phyloP scores from a whole-genome alignment of 2,329 filamentous ascomycete species.

The Dactylonectria estremocensis region DNA sequence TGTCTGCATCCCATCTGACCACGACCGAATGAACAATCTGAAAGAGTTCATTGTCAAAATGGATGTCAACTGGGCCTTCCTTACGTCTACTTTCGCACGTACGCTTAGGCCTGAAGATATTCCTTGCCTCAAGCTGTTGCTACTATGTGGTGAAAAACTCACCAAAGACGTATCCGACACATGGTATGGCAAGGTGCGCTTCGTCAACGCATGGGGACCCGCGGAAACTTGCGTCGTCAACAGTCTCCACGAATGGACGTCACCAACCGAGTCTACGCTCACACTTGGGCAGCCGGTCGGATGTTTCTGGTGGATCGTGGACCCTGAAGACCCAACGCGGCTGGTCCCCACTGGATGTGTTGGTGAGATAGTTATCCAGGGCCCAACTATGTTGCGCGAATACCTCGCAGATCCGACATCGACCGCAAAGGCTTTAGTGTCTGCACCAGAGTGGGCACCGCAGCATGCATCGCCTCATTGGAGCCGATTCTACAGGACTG shows the following conservation, averaged over 20 bases:
- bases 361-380: conserved; percentile 41
- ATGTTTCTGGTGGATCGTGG: conserved; percentile 38
- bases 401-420: conserved; percentile 45
- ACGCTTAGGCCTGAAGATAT: conserved; percentile 35
- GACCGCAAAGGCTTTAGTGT: conserved; percentile 44
- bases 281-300: conserved; percentile 32
- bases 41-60: conserved; percentile 34
- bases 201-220: conserved; percentile 46
- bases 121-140: conserved; percentile 24
- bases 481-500: conserved; percentile 41
- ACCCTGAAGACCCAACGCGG: conserved; percentile 34
- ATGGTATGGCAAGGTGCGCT: conserved; percentile 35
- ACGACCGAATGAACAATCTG: conserved; percentile 37
- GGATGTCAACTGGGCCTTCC: conserved; percentile 40
- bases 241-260: conserved; percentile 21
- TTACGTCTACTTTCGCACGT: conserved; percentile 45
- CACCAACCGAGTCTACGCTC: background rate
- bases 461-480: conserved; percentile 32
- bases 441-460: conserved; percentile 47
- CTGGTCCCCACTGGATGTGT: conserved; percentile 36
- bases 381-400: conserved; percentile 41
- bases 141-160: conserved; percentile 42
- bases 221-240: conserved; percentile 39
- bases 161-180: conserved; percentile 30
- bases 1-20: conserved; percentile 44